Base-by-base conservation (phyloP, 2,329 filamentous ascomycete genomes). In the Ophiocordyceps camponoti-floridani region DNA sequence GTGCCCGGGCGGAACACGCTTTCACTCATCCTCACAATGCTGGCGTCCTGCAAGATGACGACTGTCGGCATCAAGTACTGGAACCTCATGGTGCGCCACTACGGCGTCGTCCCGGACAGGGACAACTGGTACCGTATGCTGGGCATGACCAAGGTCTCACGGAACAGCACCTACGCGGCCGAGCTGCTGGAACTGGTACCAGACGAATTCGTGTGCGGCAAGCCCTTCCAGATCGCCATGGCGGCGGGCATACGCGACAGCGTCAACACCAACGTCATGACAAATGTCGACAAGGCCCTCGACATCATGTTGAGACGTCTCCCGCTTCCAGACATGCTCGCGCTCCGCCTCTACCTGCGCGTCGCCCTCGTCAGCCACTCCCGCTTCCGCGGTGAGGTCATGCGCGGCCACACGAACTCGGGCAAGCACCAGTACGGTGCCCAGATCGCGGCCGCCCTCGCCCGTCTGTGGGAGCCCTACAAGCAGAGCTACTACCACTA, bases 41-140 rank as follows among this genome's bases (percentile, higher is more conserved):
- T 85, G 44, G 63, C 70, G 12, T 69, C 73, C 30, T 70, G 79
- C 30, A 71, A 73, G 44, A 69, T 74, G 44, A 74, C 75, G 8
- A 69, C 72, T 13, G 62, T 73, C n/a, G 82, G 77, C n/a, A 62
- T 72, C 44, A 70, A 70, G 30, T 96, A 95, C 61, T 96, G 88
- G 88, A 66, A 80, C 16, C 56, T 80, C 6, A 65, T 95, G 46
- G 83, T 80, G 7, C 58, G 67, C 2, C 61, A 68, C 12, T 70
- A 77, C 57, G 62, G 63, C n/a, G 62, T 95, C 47, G 56, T 65
- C 2, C 87, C 89, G 1, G 88, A 95, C 57, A 54, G 66, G 9
- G 70, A 79, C 49, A 87, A 85, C 56, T 82, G 79, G 62, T 68
- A 77, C 50, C 66, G 69, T 50, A 79, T 85, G 53, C 67, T 95